These are phyloP conservation scores for Deinandra increscens DNA, from an alignment of 129 eudicot species.

Conservation along the genomic window DNA sequence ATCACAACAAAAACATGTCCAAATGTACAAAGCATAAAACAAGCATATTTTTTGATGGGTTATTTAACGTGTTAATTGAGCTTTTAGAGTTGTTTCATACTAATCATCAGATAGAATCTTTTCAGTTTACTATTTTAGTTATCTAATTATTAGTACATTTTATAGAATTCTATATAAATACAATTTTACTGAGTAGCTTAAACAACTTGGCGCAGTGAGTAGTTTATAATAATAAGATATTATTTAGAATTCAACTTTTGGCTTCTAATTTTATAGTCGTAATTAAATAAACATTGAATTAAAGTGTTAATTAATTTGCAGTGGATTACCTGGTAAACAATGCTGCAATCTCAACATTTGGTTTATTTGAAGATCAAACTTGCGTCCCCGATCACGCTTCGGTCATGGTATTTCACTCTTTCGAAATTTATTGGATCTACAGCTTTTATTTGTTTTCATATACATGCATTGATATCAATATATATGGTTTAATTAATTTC, in stretches of 20 bases:
- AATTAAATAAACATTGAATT: too few relatives aligned
- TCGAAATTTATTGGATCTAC: neutral
- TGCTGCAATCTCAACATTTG: constrained; percentile 41
- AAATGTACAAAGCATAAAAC: neutral
- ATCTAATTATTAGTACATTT: too few relatives aligned
- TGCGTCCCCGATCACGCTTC: constrained; percentile 37
- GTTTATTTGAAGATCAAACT: constrained; percentile 46
- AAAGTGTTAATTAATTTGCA: constrained; percentile 1
- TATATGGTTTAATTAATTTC: too few relatives aligned
- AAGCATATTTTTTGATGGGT: neutral
- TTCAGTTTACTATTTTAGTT: too few relatives aligned
- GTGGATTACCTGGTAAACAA: constrained; percentile 80
- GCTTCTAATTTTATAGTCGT: too few relatives aligned
- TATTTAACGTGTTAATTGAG: neutral
- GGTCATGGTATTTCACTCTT: constrained; percentile 37
- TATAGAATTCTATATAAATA: too few relatives aligned
- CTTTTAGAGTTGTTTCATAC: neutral
- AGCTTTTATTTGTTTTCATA: neutral
- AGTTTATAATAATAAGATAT: too few relatives aligned
- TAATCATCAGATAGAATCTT: neutral
- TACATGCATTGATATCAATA: too few relatives aligned
- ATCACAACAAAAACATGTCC: neutral
- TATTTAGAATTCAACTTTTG: too few relatives aligned
- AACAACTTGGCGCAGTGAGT: too few relatives aligned
- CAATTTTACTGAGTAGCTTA: too few relatives aligned